Conservation (phyloP, 2,329 filamentous ascomycete species). For the Colletotrichum brevisporum region DNA sequence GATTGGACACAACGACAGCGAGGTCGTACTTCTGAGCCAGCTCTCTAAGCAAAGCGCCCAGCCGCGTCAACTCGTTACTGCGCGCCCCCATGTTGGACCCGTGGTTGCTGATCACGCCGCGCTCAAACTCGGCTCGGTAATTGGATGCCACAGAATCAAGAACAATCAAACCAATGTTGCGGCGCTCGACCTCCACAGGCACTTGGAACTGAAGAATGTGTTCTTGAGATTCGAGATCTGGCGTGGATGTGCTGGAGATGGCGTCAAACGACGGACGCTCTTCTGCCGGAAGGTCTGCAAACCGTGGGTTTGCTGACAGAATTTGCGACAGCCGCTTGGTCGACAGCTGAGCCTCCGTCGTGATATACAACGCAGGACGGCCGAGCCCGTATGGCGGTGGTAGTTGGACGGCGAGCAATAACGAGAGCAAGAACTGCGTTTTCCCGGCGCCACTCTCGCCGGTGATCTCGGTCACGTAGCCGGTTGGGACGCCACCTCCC, state of each 20-base stretch:
- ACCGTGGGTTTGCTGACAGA: conserved; percentile 74
- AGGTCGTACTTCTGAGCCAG: conserved; percentile 82
- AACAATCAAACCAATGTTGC: conserved; percentile 84
- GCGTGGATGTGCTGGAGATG: conserved; percentile 85
- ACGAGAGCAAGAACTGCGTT: conserved; percentile 89
- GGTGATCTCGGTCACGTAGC: conserved; percentile 88
- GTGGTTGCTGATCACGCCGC: conserved; percentile 58
- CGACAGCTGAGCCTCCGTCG: conserved; percentile 88
- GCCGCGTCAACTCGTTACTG: conserved; percentile 80
- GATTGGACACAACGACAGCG: conserved; percentile 93
- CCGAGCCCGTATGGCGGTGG: conserved; percentile 79
- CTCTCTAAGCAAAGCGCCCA: conserved; percentile 82
- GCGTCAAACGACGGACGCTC: conserved; percentile 75
- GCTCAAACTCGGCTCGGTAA: conserved; percentile 91
- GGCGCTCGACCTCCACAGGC: conserved; percentile 83
- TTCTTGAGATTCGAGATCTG: conserved; percentile 94
- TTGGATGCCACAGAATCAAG: conserved; percentile 96
- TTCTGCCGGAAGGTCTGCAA: conserved; percentile 56
- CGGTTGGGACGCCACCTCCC: conserved; percentile 83
- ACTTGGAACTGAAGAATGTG: conserved; percentile 95
- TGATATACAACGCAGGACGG: conserved; percentile 89
- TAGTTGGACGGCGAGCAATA: conserved; percentile 89
- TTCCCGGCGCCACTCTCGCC: conserved; percentile 96
- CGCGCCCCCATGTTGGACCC: conserved; percentile 79
- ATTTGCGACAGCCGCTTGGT: conserved; percentile 88